Base-by-base conservation (phyloP, 1,139 yeast species). In the Casaregolazyma lundiana region DNA sequence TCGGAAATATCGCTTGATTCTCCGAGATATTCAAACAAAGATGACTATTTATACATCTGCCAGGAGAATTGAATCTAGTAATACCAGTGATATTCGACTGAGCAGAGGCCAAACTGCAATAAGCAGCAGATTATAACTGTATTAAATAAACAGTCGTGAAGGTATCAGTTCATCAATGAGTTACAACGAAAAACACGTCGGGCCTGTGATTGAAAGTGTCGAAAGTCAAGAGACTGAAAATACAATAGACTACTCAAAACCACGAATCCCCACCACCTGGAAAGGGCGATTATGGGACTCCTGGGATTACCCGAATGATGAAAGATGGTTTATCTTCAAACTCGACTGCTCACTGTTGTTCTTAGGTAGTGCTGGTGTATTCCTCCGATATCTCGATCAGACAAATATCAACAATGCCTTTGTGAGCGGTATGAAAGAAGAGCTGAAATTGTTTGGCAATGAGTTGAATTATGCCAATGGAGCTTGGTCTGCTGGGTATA, bases 331-430 rank as follows among this genome's bases (percentile, higher is more conserved):
- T 44, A 68, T 84, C 42, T 63, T 76, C 61, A 84, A 84, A 60
- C 64, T 84, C 44, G 94, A 84, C 58, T 48, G 81, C 9, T 58
- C 64, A 78, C 36, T 83, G 78, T 60, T 73, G 84, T 29, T 69
- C 81, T 66, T 78, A 81, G 17, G 82, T 81, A 62, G 84, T 87
- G 84, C 37, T 7, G 43, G 81, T 80, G 43, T 82, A 82, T 40
- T 40, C 29, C 19, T 40, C 37, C 9, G 43, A 59, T 80, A 80
- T 48, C 68, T 84, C 45, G 90, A 84, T 61, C 76, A 76, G 50
- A 71, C 80, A 40, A 62, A 63, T 41, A 29, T 79, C 46, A 77
- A 78, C 47, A 80, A 79, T 59, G 89, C 89, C 9, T 84, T 82
- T 60, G 80, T 82, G 40, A 76, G 83, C 16, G 81, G 83, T 11